Base-by-base conservation (phyloP, 495 filamentous ascomycete genomes). In the Cercophora newfieldiana region DNA sequence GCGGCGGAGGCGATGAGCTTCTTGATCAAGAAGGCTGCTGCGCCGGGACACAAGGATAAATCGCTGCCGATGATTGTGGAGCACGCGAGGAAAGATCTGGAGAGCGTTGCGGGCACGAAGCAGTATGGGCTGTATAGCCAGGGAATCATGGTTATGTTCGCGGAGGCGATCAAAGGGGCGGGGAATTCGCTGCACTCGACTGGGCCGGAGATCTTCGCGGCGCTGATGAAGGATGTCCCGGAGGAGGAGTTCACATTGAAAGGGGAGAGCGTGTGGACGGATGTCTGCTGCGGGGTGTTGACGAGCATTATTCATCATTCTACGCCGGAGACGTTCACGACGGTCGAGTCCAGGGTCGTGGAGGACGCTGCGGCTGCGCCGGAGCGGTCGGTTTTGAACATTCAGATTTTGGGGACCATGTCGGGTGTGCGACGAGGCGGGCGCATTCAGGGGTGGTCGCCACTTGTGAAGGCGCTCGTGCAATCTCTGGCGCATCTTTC, bases 1-100 rank as follows among this genome's bases (percentile, higher is more conserved):
- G 90, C 94, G 2, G 95, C 94, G 25, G 95, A 99, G 78, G 91
- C 94, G 10, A 86, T 98, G 82, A 96, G 93, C 64, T 98, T 97
- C 72, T 80, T 99, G 21, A 82, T 98, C 30, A 88, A 93, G 69
- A 98, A 97, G 78, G 91, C 94, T 31, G 91, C 87, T 1, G 83
- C 89, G 28, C 83, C 85, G 0, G 89, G 91, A 61, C 85, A 89
- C 63, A 89, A 91, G 69, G 89, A 92, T 68, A 85, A 85, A 24
- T 86, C 93, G 1, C 80, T 99, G 47, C 78, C 87, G 19, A 76
- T 83, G 25, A 88, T 96, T 29, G 75, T 96, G 0, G 77, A 81
- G 1, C 89, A 91, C 74, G 86, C 88, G 0, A 83, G 90, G 50
- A 77, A 85, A 24, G 91, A 96, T 72, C 78, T 96, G 28, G 75